These are phyloP conservation scores for Magnaporthiopsis incrustans DNA, from an alignment of 2,329 filamentous ascomycete genomes.

Conservation along the genomic window DNA sequence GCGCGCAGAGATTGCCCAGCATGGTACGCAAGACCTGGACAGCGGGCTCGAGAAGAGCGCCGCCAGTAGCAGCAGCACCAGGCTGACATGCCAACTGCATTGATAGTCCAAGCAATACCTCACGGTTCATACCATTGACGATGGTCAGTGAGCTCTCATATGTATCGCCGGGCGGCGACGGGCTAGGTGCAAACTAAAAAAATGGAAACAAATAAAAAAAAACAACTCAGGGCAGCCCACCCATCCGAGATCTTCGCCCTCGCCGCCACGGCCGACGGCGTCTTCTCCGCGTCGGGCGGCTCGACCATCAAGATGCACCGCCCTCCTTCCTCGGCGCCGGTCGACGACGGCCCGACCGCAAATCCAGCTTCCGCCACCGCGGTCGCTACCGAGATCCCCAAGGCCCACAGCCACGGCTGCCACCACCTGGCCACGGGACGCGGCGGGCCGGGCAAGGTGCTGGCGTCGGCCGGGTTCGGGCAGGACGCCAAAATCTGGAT, in stretches of 20 bases:
- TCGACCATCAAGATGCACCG: conserved; percentile 76
- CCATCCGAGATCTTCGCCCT: conserved; percentile 77
- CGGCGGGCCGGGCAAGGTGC: conserved; percentile 54
- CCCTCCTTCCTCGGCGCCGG: conserved; percentile 63
- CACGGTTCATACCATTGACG: conserved; percentile 81
- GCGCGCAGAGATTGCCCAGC: too few species aligned
- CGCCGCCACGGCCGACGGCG: conserved; percentile 62
- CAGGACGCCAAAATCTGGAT: conserved; percentile 84
- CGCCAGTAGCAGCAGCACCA: too few species aligned
- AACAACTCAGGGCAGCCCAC: conserved; percentile 52
- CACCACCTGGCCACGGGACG: conserved; percentile 73
- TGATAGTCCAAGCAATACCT: conserved; percentile 99
- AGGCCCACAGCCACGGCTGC: conserved; percentile 80
- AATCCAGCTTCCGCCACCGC: conserved; percentile 52
- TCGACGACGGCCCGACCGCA: conserved; percentile 65
- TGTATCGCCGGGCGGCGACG: conserved; percentile 19
- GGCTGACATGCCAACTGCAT: neutral
- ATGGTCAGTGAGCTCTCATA: conserved; percentile 45
- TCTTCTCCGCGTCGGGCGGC: conserved; percentile 80
- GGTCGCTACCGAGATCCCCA: conserved; percentile 62
- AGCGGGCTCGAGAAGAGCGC: too few species aligned
- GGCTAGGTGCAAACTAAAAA: conserved; percentile 1
- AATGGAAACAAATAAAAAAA: conserved; percentile 10
- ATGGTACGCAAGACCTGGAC: too few species aligned
- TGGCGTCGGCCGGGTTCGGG: conserved; percentile 80